phyloP scores from a whole-genome alignment of 257 asterid genomes.

The Rhazya stricta region DNA sequence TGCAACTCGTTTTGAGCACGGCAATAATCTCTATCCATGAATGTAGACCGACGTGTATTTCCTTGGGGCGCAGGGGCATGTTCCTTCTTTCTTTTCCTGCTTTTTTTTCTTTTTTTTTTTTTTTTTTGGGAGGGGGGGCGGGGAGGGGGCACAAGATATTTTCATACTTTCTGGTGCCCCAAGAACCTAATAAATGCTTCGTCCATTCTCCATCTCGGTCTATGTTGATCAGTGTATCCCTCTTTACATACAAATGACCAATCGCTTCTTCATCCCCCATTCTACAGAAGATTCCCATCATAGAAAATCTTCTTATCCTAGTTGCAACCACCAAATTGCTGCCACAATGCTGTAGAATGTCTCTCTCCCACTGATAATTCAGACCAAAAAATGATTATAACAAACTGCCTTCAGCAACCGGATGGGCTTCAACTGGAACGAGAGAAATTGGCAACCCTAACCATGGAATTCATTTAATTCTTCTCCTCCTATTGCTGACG shows the following conservation, averaged over 20 bases:
- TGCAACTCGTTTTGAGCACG: neutral
- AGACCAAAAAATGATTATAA: neutral
- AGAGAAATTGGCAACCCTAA: neutral
- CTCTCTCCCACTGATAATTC: neutral
- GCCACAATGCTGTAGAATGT: neutral
- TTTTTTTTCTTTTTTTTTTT: neutral
- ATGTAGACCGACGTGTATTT: neutral
- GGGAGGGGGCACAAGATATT: neutral
- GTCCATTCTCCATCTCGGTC: neutral
- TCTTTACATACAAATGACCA: neutral
- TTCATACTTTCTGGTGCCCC: neutral
- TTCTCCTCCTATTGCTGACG: neutral
- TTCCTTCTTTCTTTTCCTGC: neutral
- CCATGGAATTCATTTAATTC: neutral
- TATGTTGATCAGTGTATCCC: neutral
- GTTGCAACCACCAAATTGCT: neutral
- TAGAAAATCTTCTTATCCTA: neutral
- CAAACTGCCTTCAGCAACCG: neutral
- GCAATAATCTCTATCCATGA: neutral
- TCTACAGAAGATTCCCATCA: neutral
- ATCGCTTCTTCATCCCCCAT: neutral
- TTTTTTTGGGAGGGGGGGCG: neutral
- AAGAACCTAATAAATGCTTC: neutral
- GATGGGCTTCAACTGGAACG: neutral
- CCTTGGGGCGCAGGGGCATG: neutral